phyloP scores from a whole-genome alignment of 1,284 basidiomycete species.

The Microbotryum scabiosae region DNA sequence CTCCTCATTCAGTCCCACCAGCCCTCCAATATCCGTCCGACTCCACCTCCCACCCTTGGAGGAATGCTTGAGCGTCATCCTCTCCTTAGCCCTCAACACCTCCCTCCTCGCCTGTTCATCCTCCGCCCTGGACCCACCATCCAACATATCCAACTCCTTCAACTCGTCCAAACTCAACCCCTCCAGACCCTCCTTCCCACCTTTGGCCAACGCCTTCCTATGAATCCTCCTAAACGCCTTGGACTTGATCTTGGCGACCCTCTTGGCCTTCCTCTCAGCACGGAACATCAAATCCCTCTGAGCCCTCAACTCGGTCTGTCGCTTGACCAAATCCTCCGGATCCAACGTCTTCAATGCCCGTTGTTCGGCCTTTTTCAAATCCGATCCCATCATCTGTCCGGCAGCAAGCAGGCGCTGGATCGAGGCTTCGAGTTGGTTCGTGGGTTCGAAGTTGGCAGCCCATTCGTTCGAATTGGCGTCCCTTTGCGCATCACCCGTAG shows the following conservation, averaged over 20 bases:
- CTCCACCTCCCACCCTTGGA: conserved; percentile 40
- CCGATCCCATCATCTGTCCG: conserved; percentile 36
- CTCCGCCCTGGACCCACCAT: conserved; percentile 51
- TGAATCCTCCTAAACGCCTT: conserved; percentile 80
- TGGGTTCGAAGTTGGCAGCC: conserved; percentile 51
- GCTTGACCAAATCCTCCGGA: conserved; percentile 65
- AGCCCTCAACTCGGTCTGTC: conserved; percentile 70
- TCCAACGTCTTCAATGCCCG: conserved; percentile 25
- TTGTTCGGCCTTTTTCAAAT: conserved; percentile 29
- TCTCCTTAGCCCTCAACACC: conserved; percentile 66
- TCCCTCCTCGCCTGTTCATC: conserved; percentile 61
- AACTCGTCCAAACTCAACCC: conserved; percentile 45
- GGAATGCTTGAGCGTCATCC: conserved; percentile 73
- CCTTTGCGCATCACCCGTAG: conserved; percentile 22
- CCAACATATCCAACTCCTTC: conserved; percentile 41
- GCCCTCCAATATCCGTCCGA: conserved; percentile 53
- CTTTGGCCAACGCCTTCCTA: conserved; percentile 52
- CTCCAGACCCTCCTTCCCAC: conserved; percentile 47
- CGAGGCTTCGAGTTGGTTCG: conserved; percentile 31
- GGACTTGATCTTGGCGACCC: conserved; percentile 90
- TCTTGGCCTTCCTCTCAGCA: conserved; percentile 81
- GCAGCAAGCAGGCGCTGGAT: conserved; percentile 38
- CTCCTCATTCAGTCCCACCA: conserved; percentile 40
- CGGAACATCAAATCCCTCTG: conserved; percentile 93
- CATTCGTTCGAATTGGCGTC: conserved; percentile 50